Conservation (phyloP, 2,329 filamentous ascomycete genomes). For the Paraconiothyrium brasiliense region DNA sequence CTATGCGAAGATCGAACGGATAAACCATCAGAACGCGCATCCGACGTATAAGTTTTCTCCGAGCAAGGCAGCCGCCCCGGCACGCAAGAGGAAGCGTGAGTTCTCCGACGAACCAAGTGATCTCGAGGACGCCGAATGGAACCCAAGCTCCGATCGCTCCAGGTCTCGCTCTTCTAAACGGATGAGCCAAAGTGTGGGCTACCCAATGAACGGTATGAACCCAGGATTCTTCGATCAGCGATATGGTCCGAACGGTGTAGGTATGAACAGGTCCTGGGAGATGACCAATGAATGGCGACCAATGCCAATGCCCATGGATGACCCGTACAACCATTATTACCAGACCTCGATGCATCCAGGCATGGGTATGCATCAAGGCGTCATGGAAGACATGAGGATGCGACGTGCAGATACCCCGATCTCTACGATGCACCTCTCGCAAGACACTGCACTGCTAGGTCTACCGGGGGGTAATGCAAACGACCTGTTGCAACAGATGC, state of each 20-base stretch:
- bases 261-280: conserved; percentile 61
- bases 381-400: conserved; percentile 53
- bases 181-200: conserved; percentile 37
- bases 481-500: conserved; percentile 48
- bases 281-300: conserved; percentile 61
- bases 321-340: conserved; percentile 61
- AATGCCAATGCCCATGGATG: conserved; percentile 57
- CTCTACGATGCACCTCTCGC: conserved; percentile 40
- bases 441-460: conserved; percentile 46
- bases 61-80: conserved; percentile 67
- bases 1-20: conserved; percentile 80
- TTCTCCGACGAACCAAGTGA: conserved; percentile 53
- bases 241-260: conserved; percentile 39
- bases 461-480: conserved; percentile 51
- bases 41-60: conserved; percentile 95
- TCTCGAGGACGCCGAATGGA: conserved; percentile 53
- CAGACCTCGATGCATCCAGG: conserved; percentile 59
- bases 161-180: conserved; percentile 35
- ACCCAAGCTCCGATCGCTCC: conserved; percentile 36
- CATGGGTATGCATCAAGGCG: conserved; percentile 34
- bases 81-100: conserved; percentile 60
- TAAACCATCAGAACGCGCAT: conserved; percentile 85
- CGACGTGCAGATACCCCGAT: conserved; percentile 49
- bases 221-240: conserved; percentile 38
- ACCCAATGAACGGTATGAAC: conserved; percentile 34